Conservation (phyloP, 2,329 filamentous ascomycete genomes). For the Raffaelea arxii region DNA sequence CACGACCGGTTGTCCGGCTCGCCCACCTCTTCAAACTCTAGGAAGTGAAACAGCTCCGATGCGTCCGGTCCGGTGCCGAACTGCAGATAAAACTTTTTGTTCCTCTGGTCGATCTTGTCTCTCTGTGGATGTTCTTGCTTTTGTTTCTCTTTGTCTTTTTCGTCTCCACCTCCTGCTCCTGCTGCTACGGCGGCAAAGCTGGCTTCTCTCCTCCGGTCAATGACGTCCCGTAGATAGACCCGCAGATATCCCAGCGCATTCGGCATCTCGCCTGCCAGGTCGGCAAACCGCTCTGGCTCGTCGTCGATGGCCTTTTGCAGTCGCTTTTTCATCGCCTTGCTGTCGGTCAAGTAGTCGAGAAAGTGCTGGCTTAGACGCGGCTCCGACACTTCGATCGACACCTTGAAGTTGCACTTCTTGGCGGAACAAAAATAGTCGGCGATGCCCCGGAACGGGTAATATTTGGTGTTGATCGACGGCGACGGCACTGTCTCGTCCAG, state of each 20-base stretch:
- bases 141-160: no score
- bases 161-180: no score
- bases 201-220: slow-evolving; percentile 25
- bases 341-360: slow-evolving; percentile 34
- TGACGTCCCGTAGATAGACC: slow-evolving; percentile 41
- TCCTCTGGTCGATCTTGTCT: slow-evolving; percentile 42
- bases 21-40: slow-evolving; percentile 37
- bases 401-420: slow-evolving; percentile 27
- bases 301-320: slow-evolving; percentile 28
- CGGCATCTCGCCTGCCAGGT: slow-evolving; percentile 28
- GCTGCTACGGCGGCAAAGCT: slow-evolving; percentile 15
- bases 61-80: slow-evolving; percentile 37
- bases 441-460: slow-evolving; percentile 27
- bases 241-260: slow-evolving; percentile 36
- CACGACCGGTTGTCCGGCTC: slow-evolving; percentile 29
- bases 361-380: slow-evolving; percentile 35
- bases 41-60: slow-evolving; percentile 34
- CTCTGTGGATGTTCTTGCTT: no score
- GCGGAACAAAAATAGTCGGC: slow-evolving; percentile 32
- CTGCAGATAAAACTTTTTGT: slow-evolving; percentile 45
- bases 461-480: slow-evolving; percentile 18
- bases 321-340: slow-evolving; percentile 30
- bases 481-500: not conserved
- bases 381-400: slow-evolving; percentile 38
- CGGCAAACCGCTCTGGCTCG: slow-evolving; percentile 39